A percentile compares a stretch with the other conserved stretches of the same genome.
Conservation (phyloP, 345 rosid species). For the rapeseed (Brassica napus) region Da-Ae NC_063446.1:3597001-3597500, state of each 20-base stretch:
- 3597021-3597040: background rate
- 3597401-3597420: constrained; percentile 95
- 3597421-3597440: constrained; percentile 85
- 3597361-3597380: constrained; percentile 75
- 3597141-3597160: constrained; percentile 3
- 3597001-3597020: background rate
- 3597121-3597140: background rate
- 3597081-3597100: background rate
- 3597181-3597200: constrained; percentile 1
- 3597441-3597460: constrained; percentile 78
- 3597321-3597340: constrained; percentile 79
- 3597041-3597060: background rate
- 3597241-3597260: constrained; percentile 98
- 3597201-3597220: constrained; percentile 22
- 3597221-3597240: constrained; percentile 55
- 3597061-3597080: background rate
- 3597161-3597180: constrained; percentile 33
- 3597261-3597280: constrained; percentile 91
- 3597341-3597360: constrained; percentile 87
- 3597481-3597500: constrained; percentile 75
- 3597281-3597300: constrained; percentile 87
- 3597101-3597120: background rate
- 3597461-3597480: constrained; percentile 76
- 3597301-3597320: constrained; percentile 65
- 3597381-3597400: constrained; percentile 79